Base-by-base conservation (phyloP, 768 basidiomycete genomes). In the Tulasnella sp. region DNA sequence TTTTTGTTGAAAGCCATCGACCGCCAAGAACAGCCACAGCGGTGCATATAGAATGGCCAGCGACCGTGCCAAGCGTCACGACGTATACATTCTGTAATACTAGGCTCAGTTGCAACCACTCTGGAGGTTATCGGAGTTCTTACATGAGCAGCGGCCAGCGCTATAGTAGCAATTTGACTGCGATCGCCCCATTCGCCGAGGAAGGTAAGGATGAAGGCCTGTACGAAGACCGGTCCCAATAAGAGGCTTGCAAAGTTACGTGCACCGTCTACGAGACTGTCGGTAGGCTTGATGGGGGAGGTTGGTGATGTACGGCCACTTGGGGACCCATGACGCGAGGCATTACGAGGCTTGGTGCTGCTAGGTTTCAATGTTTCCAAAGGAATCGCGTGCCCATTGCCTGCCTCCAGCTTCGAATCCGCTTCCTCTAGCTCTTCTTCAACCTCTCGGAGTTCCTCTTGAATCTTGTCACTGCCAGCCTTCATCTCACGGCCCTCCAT, bases 111-210 rank as follows among this genome's bases (percentile, higher is more conserved):
- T 6, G 21, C 9, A 2, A 51, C 23, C 32, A 51, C 29, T 21
- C 25, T 17, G 6, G 36, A 35, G 21, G 35, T 29, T 17, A 29
- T 14, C 12, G 21, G 36, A 17, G 74, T n/a, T n/a, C 79, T 50
- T 66, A 97, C 94, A 72, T 99, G 91, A 19, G 93, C 88, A 21
- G 93, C 93, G 2, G 87, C 94, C 51, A 98, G 74, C 4, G 90
- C 93, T 61, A 98, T 94, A 2, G 96, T 98, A 1, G 96, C 86
- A 64, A 98, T 90, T 72, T 99, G 94, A 65, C 90, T 94, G 52
- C 94, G 73, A 71, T 98, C 96, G 0, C 96, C 94, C 96, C 96
- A 98, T 71, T 99, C 96, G 8, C 93, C 96, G n/a, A 99, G 74
- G 70, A 97, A 97, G 0, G 94, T 98, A 59, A 99, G 74, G 31